Base-by-base conservation (phyloP, 164 flowering plant genomes). In the Malania oleifera region DNA sequence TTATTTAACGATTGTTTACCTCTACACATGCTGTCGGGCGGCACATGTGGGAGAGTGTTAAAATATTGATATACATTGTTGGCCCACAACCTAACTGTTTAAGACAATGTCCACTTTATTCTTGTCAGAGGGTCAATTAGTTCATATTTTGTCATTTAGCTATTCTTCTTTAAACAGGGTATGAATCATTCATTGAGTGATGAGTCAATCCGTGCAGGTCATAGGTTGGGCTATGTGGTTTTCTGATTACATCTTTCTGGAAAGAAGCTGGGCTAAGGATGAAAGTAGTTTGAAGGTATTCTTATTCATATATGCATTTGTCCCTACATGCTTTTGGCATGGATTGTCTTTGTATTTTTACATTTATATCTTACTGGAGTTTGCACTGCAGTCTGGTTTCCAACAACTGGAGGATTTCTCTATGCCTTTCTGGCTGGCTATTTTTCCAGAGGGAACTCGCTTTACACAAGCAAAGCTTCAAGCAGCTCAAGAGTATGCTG, bases 161-260 rank as follows among this genome's bases (percentile, higher is more conserved):
- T n/a, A n/a, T n/a, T n/a, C n/a, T n/a, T n/a, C n/a, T n/a, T n/a
- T n/a, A n/a, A n/a, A n/a, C n/a, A n/a, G n/a, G n/a, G n/a, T n/a
- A n/a, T n/a, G n/a, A n/a, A n/a, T n/a, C n/a, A n/a, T n/a, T n/a
- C n/a, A n/a, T n/a, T n/a, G 49, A 7, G 14, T 17, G 49, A 8
- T 6, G 23, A 45, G 15, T 45, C 15, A 8, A 45, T 45, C 8
- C 49, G 23, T 45, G 49, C 49, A 45, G 49, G 49, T 45, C 8
- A 17, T 45, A 17, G 49, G 49, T 17, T 45, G 49, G 49, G 49
- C 49, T 7, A 8, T 45, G 49, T 17, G 49, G 10, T 45, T 45
- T 45, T 45, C 49, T 1, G 49, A 45, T 45, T 45, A 45, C 49
- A 45, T 45, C 23, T 45, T 45, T 45, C 23, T 45, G 6, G 49